Evolutionary conservation across 495 filamentous ascomycete genomes (phyloP).

Genomic region (Extremus antarcticus): DNA sequence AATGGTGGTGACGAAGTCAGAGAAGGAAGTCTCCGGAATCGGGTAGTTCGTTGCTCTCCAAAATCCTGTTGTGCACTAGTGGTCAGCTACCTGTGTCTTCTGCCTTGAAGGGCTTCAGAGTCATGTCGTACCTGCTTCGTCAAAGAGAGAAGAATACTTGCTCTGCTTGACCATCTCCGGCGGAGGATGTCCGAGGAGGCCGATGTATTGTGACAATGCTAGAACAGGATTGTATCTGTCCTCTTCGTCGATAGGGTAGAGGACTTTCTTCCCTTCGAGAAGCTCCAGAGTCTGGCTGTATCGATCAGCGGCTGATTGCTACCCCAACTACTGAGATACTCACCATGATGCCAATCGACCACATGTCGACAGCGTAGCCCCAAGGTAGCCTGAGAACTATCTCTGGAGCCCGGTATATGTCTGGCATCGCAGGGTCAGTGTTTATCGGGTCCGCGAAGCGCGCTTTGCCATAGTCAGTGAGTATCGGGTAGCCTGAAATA

Average conservation of each 20-base stretch:
- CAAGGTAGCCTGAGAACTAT: slow-evolving; percentile 19
- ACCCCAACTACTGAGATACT: neutral
- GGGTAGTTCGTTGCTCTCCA: neutral
- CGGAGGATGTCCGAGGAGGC: slow-evolving; percentile 16
- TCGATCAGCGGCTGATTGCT: neutral
- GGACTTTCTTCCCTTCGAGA: slow-evolving; percentile 24
- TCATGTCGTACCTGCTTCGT: neutral
- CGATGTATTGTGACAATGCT: slow-evolving; percentile 26
- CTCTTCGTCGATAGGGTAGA: slow-evolving; percentile 24
- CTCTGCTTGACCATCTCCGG: slow-evolving; percentile 20
- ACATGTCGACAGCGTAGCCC: slow-evolving; percentile 20
- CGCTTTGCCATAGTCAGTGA: slow-evolving; percentile 22
- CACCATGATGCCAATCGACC: slow-evolving; percentile 16
- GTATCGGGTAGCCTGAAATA: slow-evolving; percentile 14
- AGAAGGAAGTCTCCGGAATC: neutral
- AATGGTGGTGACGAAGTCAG: slow-evolving; percentile 3
- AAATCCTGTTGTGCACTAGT: neutral
- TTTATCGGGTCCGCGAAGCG: slow-evolving; percentile 3
- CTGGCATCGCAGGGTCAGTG: slow-evolving; percentile 21
- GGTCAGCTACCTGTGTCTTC: neutral
- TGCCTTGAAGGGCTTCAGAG: neutral
- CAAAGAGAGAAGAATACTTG: neutral
- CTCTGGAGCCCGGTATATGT: slow-evolving; percentile 25
- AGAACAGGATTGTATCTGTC: slow-evolving; percentile 23
- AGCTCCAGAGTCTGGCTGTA: slow-evolving; percentile 19